Conservation (phyloP, 257 asterid species). For the Lycium barbarum region DNA sequence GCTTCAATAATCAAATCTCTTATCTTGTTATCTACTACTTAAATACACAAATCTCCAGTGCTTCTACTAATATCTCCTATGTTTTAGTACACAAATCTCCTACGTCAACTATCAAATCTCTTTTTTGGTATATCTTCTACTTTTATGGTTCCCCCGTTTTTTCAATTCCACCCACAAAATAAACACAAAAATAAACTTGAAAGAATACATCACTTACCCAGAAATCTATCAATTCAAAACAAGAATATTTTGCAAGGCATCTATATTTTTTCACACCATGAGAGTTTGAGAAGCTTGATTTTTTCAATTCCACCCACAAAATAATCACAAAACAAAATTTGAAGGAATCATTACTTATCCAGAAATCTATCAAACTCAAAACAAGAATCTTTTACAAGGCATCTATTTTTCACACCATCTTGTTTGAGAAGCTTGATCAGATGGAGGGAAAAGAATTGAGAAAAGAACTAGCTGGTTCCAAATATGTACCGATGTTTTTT, state of each 20-base stretch:
- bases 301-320: not conserved
- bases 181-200: no score
- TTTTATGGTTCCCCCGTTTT: not conserved
- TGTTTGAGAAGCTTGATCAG: not conserved
- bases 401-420: not conserved
- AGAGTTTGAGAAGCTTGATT: not conserved
- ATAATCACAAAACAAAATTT: no score
- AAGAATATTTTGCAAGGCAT: no score
- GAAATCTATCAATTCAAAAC: no score
- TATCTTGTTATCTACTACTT: not conserved
- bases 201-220: not conserved
- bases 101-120: no score
- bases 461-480: no score
- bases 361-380: no score
- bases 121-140: not conserved
- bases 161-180: no score
- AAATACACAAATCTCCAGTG: not conserved
- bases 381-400: no score
- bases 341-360: not conserved
- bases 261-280: not conserved
- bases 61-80: not conserved
- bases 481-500: no score
- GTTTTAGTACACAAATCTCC: not conserved
- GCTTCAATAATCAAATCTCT: not conserved
- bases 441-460: not conserved